These are phyloP conservation scores for Mycosphaerelloides madeirae DNA, from an alignment of 2,329 filamentous ascomycete genomes.

Conservation along the genomic window DNA sequence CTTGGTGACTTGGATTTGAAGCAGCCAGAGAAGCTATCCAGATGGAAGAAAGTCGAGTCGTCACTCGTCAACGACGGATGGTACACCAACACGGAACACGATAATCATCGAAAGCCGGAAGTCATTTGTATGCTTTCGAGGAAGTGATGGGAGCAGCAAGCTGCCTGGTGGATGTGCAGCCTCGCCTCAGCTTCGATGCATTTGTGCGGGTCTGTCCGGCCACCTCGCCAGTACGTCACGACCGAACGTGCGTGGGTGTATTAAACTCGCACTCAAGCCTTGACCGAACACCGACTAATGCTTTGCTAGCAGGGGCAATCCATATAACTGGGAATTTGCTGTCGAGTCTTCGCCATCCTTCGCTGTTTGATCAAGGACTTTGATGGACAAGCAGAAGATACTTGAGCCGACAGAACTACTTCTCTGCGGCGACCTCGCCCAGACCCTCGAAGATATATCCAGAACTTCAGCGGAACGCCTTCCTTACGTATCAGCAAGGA, in stretches of 20 bases:
- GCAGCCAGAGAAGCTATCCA: conserved; percentile 36
- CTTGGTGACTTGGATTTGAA: conserved; percentile 47
- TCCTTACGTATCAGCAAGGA: neutral
- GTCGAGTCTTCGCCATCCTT: neutral
- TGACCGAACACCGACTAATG: conserved; percentile 1
- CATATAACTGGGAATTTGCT: neutral
- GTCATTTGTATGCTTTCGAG: conserved; percentile 25
- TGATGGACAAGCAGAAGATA: neutral
- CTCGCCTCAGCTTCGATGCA: neutral
- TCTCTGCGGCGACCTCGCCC: neutral
- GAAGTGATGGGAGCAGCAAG: neutral
- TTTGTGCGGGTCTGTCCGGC: no score
- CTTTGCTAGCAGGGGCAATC: conserved; percentile 5
- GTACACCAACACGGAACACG: conserved; percentile 34
- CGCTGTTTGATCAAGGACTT: neutral
- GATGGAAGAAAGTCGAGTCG: conserved; percentile 41
- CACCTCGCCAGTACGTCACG: no score
- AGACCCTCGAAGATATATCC: neutral
- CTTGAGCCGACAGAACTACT: neutral
- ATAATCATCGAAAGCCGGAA: conserved; percentile 13
- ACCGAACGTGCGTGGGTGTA: no score
- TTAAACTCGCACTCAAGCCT: conserved; percentile 5
- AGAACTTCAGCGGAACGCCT: no score
- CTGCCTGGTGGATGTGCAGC: neutral
- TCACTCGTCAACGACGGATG: conserved; percentile 36